Percentiles rank a stretch among this genome's conserved stretches.
Evolutionary conservation across 495 filamentous ascomycete species (phyloP).

Genomic region (Margaritispora aquatica): DNA sequence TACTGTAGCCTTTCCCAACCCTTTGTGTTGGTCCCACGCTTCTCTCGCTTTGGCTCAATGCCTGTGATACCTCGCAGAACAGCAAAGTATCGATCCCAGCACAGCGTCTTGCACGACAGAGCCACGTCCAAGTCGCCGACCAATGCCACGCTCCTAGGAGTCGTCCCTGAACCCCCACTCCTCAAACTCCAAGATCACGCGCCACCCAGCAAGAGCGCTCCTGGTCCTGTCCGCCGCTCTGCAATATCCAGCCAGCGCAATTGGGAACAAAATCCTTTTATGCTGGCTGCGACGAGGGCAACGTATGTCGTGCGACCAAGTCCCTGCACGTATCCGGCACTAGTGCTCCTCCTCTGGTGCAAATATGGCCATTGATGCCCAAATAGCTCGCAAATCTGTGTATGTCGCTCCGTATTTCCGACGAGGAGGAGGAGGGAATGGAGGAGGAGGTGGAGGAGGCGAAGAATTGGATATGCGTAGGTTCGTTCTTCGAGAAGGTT

Average conservation of each 20-base stretch:
- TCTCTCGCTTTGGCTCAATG: background rate
- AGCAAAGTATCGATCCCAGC: background rate
- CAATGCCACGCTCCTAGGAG: background rate
- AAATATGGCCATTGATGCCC: constrained; percentile 21
- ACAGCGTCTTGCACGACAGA: background rate
- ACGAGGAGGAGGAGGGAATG: background rate
- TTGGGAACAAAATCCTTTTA: constrained; percentile 1
- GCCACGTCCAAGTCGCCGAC: constrained; percentile 13
- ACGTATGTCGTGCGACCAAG: constrained; percentile 11
- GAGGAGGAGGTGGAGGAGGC: background rate
- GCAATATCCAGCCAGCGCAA: constrained; percentile 7
- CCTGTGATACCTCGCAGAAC: background rate
- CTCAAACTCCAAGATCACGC: constrained; percentile 1
- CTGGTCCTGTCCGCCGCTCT: background rate
- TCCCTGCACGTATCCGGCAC: constrained; percentile 20
- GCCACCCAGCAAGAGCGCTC: background rate
- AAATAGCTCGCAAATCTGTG: background rate
- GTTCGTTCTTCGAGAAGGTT: background rate
- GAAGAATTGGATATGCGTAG: no score
- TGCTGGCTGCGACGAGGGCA: background rate
- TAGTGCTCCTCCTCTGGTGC: background rate
- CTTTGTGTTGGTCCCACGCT: background rate
- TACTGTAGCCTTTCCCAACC: background rate
- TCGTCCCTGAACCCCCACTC: background rate
- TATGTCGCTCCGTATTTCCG: background rate